These are phyloP conservation scores for Bryum argenteum DNA, from an alignment of 225 moss, liverwort and hornwort species.

Conservation along the genomic window DNA sequence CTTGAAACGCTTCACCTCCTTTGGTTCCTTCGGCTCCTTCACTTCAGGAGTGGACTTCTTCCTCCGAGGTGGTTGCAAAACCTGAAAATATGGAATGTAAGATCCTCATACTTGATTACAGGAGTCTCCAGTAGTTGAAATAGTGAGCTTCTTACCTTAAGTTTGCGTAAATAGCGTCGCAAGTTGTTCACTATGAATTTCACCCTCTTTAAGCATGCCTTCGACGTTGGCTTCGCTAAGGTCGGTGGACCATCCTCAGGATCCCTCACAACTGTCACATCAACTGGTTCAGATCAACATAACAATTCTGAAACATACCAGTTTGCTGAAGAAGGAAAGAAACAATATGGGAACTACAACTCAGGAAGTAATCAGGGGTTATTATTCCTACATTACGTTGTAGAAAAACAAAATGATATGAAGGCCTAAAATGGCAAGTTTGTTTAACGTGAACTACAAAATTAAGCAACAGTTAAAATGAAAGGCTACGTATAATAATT, in stretches of 20 bases:
- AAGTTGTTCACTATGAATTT: constrained; percentile 72
- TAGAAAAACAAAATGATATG: not conserved
- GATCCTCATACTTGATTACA: constrained; percentile 5
- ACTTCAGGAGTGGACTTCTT: constrained; percentile 52
- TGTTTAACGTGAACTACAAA: constrained; percentile 16
- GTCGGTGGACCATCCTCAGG: constrained; percentile 48
- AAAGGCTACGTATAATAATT: constrained; percentile 6
- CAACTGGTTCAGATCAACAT: constrained; percentile 22
- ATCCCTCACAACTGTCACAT: constrained; percentile 47
- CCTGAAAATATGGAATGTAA: constrained; percentile 29
- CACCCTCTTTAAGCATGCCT: constrained; percentile 78
- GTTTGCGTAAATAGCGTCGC: constrained; percentile 65
- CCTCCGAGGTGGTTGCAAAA: constrained; percentile 57
- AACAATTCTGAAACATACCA: not conserved
- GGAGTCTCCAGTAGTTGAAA: not conserved
- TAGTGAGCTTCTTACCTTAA: constrained; percentile 47
- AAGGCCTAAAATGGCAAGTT: constrained; percentile 3
- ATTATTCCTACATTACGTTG: not conserved
- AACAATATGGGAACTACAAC: not conserved
- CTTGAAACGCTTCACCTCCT: constrained; percentile 72
- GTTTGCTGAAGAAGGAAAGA: not conserved
- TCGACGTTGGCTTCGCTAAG: constrained; percentile 62
- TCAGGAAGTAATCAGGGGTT: constrained; percentile 3
- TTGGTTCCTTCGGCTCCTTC: constrained; percentile 60
- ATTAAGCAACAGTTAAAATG: not conserved